Evolutionary conservation across 176 grass and related monocot genomes (phyloP).

Genomic region (Juncus effusus): DNA sequence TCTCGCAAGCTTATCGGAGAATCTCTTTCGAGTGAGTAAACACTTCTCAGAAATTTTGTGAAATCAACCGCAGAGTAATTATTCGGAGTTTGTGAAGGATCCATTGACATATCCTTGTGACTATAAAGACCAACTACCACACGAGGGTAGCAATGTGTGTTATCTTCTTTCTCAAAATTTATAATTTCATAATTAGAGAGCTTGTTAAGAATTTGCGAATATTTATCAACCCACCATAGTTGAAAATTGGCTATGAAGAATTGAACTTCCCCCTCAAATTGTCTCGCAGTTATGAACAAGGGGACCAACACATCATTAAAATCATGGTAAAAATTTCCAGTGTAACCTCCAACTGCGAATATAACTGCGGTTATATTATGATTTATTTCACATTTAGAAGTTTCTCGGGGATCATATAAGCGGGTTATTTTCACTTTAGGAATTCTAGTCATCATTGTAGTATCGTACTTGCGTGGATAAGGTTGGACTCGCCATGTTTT

Average conservation of each 20-base stretch:
- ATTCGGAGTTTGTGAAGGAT: constrained; percentile 35
- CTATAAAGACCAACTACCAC: constrained; percentile 53
- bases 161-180: constrained; percentile 54
- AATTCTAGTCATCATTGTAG: constrained; percentile 48
- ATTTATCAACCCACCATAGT: constrained; percentile 60
- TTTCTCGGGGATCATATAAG: constrained; percentile 5
- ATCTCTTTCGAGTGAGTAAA: constrained; percentile 42
- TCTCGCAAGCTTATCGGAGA: constrained; percentile 20
- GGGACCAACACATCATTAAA: constrained; percentile 80
- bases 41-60: constrained; percentile 46
- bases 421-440: constrained; percentile 44
- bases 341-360: constrained; percentile 52
- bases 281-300: constrained; percentile 50
- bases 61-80: constrained; percentile 55
- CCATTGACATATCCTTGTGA: constrained; percentile 63
- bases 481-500: constrained; percentile 65
- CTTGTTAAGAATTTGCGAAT: constrained; percentile 39
- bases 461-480: constrained; percentile 67
- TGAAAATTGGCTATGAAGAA: constrained; percentile 42
- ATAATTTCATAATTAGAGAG: constrained; percentile 53
- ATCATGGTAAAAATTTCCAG: constrained; percentile 63
- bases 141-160: constrained; percentile 63
- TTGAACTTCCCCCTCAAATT: constrained; percentile 63
- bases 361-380: constrained; percentile 48
- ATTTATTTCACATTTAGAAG: constrained; percentile 45